Evolutionary conservation across 1,284 basidiomycete genomes (phyloP).

Genomic region (Moesziomyces aphidis): DNA sequence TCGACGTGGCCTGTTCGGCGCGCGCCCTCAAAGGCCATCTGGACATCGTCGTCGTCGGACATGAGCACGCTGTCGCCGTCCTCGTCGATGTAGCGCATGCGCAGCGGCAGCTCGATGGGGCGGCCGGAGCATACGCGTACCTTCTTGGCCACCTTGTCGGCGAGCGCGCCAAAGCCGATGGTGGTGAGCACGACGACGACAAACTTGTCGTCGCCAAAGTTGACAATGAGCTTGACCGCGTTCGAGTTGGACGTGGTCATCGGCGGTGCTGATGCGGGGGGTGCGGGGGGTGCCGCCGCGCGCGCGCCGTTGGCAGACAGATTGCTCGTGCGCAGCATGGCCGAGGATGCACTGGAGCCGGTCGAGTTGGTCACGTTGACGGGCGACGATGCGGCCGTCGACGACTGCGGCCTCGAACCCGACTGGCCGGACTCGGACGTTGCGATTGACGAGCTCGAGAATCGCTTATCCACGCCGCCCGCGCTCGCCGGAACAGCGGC

Average conservation of each 20-base stretch:
- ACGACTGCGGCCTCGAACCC: constrained; percentile 46
- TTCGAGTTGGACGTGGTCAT: constrained; percentile 8
- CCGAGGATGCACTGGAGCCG: background rate
- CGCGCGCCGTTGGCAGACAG: constrained; percentile 2
- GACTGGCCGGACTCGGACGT: constrained; percentile 52
- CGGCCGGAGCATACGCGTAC: constrained; percentile 74
- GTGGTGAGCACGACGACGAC: constrained; percentile 85
- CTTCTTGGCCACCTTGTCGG: constrained; percentile 91
- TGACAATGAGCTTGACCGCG: constrained; percentile 72
- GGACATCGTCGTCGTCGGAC: constrained; percentile 64
- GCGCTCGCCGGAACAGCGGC: background rate
- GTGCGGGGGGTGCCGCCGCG: background rate
- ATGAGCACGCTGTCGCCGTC: constrained; percentile 65
- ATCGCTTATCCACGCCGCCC: constrained; percentile 38
- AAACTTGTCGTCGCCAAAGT: constrained; percentile 89
- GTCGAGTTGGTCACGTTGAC: constrained; percentile 29
- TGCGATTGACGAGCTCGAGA: constrained; percentile 50
- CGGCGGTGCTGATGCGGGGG: background rate
- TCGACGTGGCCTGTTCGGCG: constrained; percentile 41
- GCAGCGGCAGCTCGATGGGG: constrained; percentile 19
- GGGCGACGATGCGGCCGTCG: constrained; percentile 59
- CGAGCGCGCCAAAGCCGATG: constrained; percentile 82
- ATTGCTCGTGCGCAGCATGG: constrained; percentile 2
- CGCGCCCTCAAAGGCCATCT: constrained; percentile 62
- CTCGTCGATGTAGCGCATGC: constrained; percentile 62